A percentile compares a stretch with the other conserved stretches of the same genome.
phyloP scores from a whole-genome alignment of 352 stramenopile genomes.

The Globisporangium uncinulatum region DNA sequence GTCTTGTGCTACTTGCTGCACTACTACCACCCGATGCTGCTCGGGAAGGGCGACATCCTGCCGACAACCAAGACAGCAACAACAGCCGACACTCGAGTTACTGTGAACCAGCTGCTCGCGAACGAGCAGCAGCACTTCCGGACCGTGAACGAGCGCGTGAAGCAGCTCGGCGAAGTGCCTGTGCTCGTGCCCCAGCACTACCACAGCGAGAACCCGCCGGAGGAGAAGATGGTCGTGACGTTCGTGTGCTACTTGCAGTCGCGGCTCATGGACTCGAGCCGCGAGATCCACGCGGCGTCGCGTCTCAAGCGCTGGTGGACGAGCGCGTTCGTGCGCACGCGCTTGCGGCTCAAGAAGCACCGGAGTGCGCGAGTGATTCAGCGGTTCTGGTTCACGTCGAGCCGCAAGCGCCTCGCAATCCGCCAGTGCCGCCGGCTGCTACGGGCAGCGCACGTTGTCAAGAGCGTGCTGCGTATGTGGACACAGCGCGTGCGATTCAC shows the following conservation, averaged over 20 bases:
- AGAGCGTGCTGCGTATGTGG: constrained; percentile 27
- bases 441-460: constrained; percentile 49
- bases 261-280: constrained; percentile 90
- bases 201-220: constrained; percentile 85
- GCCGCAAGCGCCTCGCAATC: constrained; percentile 59
- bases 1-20: constrained; percentile 92
- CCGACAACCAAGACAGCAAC: constrained; percentile 33
- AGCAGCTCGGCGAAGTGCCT: constrained; percentile 90
- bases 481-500: constrained; percentile 19
- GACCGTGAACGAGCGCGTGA: constrained; percentile 85
- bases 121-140: constrained; percentile 86
- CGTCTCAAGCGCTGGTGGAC: constrained; percentile 85
- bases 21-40: constrained; percentile 93
- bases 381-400: constrained; percentile 81
- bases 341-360: constrained; percentile 57
- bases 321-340: constrained; percentile 42
- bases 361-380: constrained; percentile 52
- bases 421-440: constrained; percentile 62
- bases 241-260: constrained; percentile 94
- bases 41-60: constrained; percentile 62
- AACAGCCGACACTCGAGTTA: constrained; percentile 4
- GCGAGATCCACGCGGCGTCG: constrained; percentile 88
- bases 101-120: constrained; percentile 26
- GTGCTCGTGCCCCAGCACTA: constrained; percentile 84
- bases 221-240: constrained; percentile 93